Base-by-base conservation (phyloP, 164 flowering plant species). In the Hamamelis virginiana region DNA sequence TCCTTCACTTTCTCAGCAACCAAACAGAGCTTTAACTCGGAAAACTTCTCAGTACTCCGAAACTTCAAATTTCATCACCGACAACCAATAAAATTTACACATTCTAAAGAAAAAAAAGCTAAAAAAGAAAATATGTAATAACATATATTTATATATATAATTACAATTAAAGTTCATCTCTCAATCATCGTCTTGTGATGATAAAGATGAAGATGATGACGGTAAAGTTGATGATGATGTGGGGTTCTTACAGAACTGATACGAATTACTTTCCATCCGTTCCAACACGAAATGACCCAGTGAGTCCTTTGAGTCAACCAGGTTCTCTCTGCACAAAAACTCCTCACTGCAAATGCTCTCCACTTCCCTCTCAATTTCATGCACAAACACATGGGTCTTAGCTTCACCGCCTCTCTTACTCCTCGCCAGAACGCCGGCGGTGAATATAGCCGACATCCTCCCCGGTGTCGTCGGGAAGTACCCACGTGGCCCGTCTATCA, bases 401-500 rank as follows among this genome's bases (percentile, higher is more conserved):
- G 47, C 33, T 6, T 13, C 65, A 10, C 66, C 76, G 1, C 13
- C 66, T 15, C 71, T 77, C 72, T 76, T 84, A 70, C 85, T 87
- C 74, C 89, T 67, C 38, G 87, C 90, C 62, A 89, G 46, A 4
- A 89, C 89, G 0, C 67, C 83, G 50, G 89, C 82, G 4, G 88
- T 84, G 69, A 77, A 89, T 5, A 89, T 85, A 58, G 87, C 80
- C 67, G 86, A 63, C 87, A 85, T 82, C 73, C 91, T 72, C 21
- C 93, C 93, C 22, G 91, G 91, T 5, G 84, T 72, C 16, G 59
- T 72, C 26, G 79, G 64, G 22, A 43, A 66, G 65, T 83, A 83
- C 47, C 89, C 91, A 1, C 81, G 72, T 1, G 89, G 91, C 1
- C 89, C 93, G 71, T 89, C 91, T 15, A 89, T 70, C 25, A 89